Evolutionary conservation across 2,329 filamentous ascomycete genomes (phyloP).

Genomic region (Xylariaceae sp.): DNA sequence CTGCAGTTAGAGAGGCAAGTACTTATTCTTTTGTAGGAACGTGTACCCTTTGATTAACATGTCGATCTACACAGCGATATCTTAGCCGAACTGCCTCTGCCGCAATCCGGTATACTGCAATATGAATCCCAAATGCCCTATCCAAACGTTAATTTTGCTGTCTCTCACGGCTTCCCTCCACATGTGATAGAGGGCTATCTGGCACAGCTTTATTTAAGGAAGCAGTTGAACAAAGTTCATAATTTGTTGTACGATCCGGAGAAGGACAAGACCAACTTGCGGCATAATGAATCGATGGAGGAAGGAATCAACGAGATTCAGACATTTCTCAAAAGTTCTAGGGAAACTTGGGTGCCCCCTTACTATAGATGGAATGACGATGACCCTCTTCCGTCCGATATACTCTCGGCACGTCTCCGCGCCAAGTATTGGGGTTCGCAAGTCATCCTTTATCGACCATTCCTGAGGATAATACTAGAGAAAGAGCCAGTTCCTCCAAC

Average conservation of each 20-base stretch:
- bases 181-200: slow-evolving; percentile 64
- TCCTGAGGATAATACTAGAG: slow-evolving; percentile 64
- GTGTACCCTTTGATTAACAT: slow-evolving; percentile 26
- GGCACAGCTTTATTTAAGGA: slow-evolving; percentile 68
- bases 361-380: slow-evolving; percentile 65
- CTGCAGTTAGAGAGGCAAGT: slow-evolving; percentile 84
- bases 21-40: not conserved
- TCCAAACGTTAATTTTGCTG: slow-evolving; percentile 60
- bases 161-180: slow-evolving; percentile 51
- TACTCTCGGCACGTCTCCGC: slow-evolving; percentile 81
- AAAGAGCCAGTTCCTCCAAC: slow-evolving; percentile 30
- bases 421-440: slow-evolving; percentile 95
- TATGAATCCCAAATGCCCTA: slow-evolving; percentile 71
- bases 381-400: slow-evolving; percentile 74
- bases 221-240: slow-evolving; percentile 68
- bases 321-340: slow-evolving; percentile 50
- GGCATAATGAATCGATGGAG: slow-evolving; percentile 32
- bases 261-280: slow-evolving; percentile 33
- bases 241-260: slow-evolving; percentile 57
- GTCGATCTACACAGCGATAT: slow-evolving; percentile 82
- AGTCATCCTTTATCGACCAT: slow-evolving; percentile 87
- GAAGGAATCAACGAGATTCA: slow-evolving; percentile 55
- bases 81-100: slow-evolving; percentile 78
- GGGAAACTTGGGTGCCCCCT: slow-evolving; percentile 54
- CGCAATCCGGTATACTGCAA: slow-evolving; percentile 65